These are phyloP conservation scores for Scedosporium apiospermum DNA, from an alignment of 2,329 filamentous ascomycete species.

Conservation along the genomic window DNA sequence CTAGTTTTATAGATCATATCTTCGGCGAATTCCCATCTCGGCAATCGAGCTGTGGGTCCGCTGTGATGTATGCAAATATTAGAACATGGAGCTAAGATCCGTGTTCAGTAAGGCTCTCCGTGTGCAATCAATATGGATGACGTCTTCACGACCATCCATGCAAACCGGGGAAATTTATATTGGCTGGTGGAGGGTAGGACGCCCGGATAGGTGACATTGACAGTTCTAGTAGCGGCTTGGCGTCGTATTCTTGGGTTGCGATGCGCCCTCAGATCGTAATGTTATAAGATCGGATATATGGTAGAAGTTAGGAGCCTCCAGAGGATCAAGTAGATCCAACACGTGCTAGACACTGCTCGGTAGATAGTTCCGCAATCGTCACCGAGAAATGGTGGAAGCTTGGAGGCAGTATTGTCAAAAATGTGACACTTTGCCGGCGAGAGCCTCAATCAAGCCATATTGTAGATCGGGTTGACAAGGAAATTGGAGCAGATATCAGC, in stretches of 20 bases:
- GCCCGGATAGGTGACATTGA: background rate
- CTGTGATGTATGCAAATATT: background rate
- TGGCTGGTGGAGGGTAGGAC: background rate
- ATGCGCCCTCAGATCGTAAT: too few species aligned
- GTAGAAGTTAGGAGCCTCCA: too few species aligned
- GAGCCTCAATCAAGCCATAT: too few species aligned
- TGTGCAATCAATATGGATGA: background rate
- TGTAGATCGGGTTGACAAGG: too few species aligned
- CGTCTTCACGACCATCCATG: background rate
- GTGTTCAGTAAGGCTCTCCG: background rate
- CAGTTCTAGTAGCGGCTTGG: background rate
- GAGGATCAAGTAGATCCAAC: background rate
- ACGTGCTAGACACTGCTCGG: background rate
- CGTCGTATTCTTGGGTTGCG: background rate
- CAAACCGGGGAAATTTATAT: background rate
- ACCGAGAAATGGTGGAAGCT: background rate
- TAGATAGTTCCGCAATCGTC: background rate
- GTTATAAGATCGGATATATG: too few species aligned
- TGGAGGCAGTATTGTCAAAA: too few species aligned
- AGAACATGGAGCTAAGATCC: background rate
- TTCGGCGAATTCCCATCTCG: background rate
- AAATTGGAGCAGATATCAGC: too few species aligned
- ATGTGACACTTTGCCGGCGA: too few species aligned
- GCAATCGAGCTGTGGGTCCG: background rate
- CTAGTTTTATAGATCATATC: background rate